A percentile compares a stretch with the other conserved stretches of the same genome.
phyloP scores from a whole-genome alignment of 129 eudicot genomes.

The Flaveria robusta region DNA sequence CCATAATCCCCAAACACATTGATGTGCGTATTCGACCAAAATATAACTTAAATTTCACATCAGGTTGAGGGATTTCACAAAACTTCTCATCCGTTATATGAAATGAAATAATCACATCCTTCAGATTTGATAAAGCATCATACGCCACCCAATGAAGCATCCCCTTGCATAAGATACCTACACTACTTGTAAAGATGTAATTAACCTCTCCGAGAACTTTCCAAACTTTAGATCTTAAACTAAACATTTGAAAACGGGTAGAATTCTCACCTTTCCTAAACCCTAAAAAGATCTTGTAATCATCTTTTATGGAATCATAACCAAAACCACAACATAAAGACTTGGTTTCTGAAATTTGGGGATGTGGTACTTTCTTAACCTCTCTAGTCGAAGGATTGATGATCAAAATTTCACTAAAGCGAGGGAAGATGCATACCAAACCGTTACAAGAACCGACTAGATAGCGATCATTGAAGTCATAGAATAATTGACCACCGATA shows the following conservation, averaged over 20 bases:
- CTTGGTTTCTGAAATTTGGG: not conserved
- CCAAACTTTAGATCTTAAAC: conserved; percentile 29
- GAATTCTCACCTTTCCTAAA: not conserved
- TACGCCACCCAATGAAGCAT: conserved; percentile 25
- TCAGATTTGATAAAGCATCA: not conserved
- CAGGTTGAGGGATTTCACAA: not conserved
- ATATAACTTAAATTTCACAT: not conserved
- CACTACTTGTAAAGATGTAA: not conserved
- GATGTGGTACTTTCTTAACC: conserved; percentile 2
- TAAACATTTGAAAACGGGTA: conserved; percentile 20
- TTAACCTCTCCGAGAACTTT: conserved; percentile 22
- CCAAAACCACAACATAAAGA: conserved; percentile 28
- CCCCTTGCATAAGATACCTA: conserved; percentile 32
- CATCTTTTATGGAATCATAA: conserved; percentile 32
- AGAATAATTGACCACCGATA: not conserved
- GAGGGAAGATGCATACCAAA: conserved; percentile 14
- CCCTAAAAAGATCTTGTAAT: conserved; percentile 29
- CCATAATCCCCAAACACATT: conserved; percentile 18
- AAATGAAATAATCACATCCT: conserved; percentile 22
- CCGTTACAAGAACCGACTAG: conserved; percentile 30
- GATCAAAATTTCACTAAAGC: not conserved
- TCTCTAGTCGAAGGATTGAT: conserved; percentile 32
- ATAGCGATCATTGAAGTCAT: not conserved
- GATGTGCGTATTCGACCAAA: not conserved
- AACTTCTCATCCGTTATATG: conserved; percentile 14